These are phyloP conservation scores for Diaporthe helianthi DNA, from an alignment of 2,329 filamentous ascomycete species.

Conservation along the genomic window DNA sequence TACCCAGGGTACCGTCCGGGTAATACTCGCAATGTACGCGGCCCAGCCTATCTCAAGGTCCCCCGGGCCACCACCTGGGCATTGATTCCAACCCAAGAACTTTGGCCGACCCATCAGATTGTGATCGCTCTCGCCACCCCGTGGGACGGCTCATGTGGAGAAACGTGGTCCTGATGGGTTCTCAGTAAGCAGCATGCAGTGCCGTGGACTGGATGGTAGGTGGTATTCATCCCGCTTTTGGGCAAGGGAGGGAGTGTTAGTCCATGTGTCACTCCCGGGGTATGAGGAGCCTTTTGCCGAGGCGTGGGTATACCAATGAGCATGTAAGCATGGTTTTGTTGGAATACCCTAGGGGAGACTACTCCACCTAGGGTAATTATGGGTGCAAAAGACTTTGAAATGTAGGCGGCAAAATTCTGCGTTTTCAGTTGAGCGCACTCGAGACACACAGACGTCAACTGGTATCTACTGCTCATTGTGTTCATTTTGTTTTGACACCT, in stretches of 20 bases:
- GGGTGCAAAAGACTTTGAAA: background rate
- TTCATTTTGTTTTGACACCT: background rate
- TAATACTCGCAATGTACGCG: background rate
- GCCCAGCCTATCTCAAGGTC: background rate
- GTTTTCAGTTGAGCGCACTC: background rate
- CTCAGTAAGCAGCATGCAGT: background rate
- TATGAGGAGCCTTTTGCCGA: background rate
- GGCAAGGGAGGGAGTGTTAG: constrained; percentile 4
- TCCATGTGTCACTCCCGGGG: background rate
- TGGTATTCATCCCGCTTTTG: background rate
- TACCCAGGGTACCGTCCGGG: too few relatives aligned
- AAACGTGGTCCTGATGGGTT: background rate
- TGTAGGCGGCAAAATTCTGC: background rate
- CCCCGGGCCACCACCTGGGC: too few relatives aligned
- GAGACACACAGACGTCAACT: too few relatives aligned
- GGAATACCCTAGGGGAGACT: too few relatives aligned
- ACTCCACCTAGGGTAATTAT: background rate
- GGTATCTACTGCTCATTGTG: background rate
- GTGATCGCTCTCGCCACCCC: background rate
- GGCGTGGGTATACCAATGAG: background rate
- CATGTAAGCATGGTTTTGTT: background rate
- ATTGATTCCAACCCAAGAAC: background rate
- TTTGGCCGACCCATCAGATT: background rate
- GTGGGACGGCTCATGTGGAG: background rate
- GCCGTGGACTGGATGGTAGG: background rate